These are phyloP conservation scores for Wallacemonas rigidus DNA, from an alignment of 208 protist species.

Conservation along the genomic window DNA sequence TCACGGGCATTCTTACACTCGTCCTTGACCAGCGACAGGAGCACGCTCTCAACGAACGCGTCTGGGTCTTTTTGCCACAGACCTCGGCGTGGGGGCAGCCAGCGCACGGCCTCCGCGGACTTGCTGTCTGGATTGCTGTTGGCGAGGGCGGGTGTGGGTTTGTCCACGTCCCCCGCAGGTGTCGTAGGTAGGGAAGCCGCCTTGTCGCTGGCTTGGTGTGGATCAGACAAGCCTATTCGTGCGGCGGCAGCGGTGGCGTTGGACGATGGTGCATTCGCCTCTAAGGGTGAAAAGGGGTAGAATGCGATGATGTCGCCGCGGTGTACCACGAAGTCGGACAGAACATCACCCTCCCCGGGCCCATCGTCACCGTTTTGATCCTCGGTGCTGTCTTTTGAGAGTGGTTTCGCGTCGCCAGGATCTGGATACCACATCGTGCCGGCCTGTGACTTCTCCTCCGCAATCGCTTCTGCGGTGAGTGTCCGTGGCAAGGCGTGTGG, in stretches of 20 bases:
- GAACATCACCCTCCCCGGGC: neutral
- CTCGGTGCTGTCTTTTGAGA: no score
- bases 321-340: conserved; percentile 21
- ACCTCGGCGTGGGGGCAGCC: conserved; percentile 14
- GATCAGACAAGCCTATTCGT: neutral
- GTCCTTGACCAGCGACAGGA: conserved; percentile 67
- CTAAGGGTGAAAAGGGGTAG: conserved; percentile 9
- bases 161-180: no score
- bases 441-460: neutral
- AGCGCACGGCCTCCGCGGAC: neutral
- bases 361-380: neutral
- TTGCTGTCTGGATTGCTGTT: neutral
- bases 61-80: conserved; percentile 45
- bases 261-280: no score
- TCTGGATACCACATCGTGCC: no score
- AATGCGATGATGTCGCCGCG: conserved; percentile 56
- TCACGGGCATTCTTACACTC: conserved; percentile 71
- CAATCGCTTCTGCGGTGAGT: neutral
- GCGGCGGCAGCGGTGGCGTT: no score
- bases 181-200: no score
- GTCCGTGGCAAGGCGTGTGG: neutral
- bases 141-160: neutral
- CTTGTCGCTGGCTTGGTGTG: neutral
- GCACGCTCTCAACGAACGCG: conserved; percentile 58
- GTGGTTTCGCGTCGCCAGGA: no score